A percentile compares a stretch with the other conserved stretches of the same genome.
These are phyloP conservation scores for Candida buenavistaensis DNA, from an alignment of 1,139 yeast species.

Conservation along the genomic window DNA sequence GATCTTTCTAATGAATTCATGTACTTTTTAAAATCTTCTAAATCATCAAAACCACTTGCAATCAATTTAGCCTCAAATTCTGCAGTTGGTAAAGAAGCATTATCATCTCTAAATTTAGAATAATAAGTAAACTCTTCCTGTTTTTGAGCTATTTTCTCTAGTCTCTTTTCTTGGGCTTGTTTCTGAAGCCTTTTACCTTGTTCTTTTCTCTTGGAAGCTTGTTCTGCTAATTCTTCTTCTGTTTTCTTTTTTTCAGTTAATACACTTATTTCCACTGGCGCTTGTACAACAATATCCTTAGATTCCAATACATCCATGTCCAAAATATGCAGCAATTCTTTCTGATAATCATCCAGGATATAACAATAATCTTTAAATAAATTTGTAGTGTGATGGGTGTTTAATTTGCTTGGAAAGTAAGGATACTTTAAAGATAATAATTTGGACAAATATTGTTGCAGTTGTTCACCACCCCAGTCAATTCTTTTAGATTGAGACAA, in stretches of 20 bases:
- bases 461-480: constrained; percentile 88
- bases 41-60: constrained; percentile 77
- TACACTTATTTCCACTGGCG: constrained; percentile 58
- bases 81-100: constrained; percentile 48
- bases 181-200: constrained; percentile 89
- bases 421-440: constrained; percentile 84
- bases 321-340: constrained; percentile 59
- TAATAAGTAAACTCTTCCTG: constrained; percentile 81
- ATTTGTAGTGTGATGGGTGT: constrained; percentile 61
- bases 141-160: constrained; percentile 77
- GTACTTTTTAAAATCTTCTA: constrained; percentile 69
- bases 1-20: constrained; percentile 66
- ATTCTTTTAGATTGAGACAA: constrained; percentile 74
- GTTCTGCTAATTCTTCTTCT: constrained; percentile 77
- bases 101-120: constrained; percentile 52
- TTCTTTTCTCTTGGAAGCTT: constrained; percentile 79
- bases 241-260: constrained; percentile 67
- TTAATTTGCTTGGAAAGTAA: constrained; percentile 76
- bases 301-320: constrained; percentile 63
- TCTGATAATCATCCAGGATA: constrained; percentile 65
- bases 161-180: constrained; percentile 83
- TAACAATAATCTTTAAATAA: constrained; percentile 79
- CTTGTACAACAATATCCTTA: constrained; percentile 77
- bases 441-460: constrained; percentile 62
- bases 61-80: constrained; percentile 49